Conservation (phyloP, 805 yeast genomes). For the Maudiozyma serrabonitensis region DNA sequence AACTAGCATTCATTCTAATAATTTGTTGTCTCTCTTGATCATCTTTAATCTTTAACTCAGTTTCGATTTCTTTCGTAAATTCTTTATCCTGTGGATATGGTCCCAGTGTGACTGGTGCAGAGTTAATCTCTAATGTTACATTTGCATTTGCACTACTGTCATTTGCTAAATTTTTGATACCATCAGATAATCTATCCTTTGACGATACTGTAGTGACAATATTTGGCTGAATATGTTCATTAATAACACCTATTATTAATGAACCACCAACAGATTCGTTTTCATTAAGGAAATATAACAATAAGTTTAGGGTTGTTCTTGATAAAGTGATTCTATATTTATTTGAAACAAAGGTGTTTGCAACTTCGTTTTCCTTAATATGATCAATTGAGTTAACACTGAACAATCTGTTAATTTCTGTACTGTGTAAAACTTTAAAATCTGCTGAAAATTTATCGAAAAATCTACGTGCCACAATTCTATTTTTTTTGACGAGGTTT, state of each 20-base stretch:
- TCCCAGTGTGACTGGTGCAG: conserved; percentile 62
- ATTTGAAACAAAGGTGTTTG: conserved; percentile 61
- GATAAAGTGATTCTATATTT: conserved; percentile 71
- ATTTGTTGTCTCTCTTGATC: conserved; percentile 40
- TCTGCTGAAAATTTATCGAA: conserved; percentile 67
- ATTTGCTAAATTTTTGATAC: conserved; percentile 18
- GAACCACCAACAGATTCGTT: conserved; percentile 90
- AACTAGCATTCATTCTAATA: neutral
- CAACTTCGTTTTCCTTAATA: conserved; percentile 70
- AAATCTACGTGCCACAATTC: conserved; percentile 58
- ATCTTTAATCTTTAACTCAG: conserved; percentile 74
- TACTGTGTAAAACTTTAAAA: conserved; percentile 65
- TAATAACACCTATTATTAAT: conserved; percentile 71
- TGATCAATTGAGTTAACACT: conserved; percentile 76
- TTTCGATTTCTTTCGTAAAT: conserved; percentile 71
- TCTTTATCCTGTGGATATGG: conserved; percentile 80
- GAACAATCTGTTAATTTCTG: conserved; percentile 61
- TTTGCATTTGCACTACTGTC: conserved; percentile 22
- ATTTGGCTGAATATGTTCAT: conserved; percentile 60
- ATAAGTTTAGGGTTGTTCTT: conserved; percentile 72
- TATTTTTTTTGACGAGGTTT: conserved; percentile 60
- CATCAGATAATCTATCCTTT: conserved; percentile 26
- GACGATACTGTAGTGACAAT: conserved; percentile 30
- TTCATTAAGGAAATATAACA: conserved; percentile 81
- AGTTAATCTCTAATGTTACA: conserved; percentile 21